Conservation (phyloP, 441 rosid genomes). For the Melastoma candidum region DNA sequence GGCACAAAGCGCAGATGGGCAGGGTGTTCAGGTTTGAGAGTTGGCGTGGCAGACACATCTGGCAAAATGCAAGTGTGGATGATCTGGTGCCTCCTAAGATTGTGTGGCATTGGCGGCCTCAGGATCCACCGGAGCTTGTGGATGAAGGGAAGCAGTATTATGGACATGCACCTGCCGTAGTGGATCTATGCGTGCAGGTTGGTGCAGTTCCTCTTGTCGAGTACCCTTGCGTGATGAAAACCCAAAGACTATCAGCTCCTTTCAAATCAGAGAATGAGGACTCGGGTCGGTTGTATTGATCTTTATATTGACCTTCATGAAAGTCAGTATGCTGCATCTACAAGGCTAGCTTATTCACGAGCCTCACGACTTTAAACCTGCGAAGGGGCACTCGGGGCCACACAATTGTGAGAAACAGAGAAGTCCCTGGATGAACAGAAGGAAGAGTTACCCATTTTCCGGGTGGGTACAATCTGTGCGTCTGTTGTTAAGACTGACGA, state of each 20-base stretch:
- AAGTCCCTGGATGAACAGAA: no score
- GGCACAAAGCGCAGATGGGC: slow-evolving; percentile 68
- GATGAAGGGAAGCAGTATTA: slow-evolving; percentile 55
- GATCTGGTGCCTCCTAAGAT: slow-evolving; percentile 69
- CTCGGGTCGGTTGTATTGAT: no score
- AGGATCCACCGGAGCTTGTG: slow-evolving; percentile 60
- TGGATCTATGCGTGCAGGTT: slow-evolving; percentile 65
- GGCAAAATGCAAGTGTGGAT: slow-evolving; percentile 65
- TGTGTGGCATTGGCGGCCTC: slow-evolving; percentile 69
- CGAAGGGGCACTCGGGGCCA: no score
- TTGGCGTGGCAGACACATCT: slow-evolving; percentile 65
- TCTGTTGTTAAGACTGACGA: no score
- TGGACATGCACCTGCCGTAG: slow-evolving; percentile 80
- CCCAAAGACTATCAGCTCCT: slow-evolving; percentile 41
- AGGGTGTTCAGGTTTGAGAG: slow-evolving; percentile 72
- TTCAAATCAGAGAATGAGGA: not conserved
- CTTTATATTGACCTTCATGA: no score
- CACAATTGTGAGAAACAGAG: no score
- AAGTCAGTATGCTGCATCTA: no score
- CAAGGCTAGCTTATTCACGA: no score
- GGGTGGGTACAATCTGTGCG: no score
- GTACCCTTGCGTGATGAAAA: slow-evolving; percentile 65
- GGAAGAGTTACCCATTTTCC: no score
- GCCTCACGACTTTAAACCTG: no score
- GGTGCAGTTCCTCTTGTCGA: slow-evolving; percentile 49